These are phyloP conservation scores for Triticum dicoccoides DNA, from an alignment of 176 grass and related monocot species.

Conservation along the genomic window DNA sequence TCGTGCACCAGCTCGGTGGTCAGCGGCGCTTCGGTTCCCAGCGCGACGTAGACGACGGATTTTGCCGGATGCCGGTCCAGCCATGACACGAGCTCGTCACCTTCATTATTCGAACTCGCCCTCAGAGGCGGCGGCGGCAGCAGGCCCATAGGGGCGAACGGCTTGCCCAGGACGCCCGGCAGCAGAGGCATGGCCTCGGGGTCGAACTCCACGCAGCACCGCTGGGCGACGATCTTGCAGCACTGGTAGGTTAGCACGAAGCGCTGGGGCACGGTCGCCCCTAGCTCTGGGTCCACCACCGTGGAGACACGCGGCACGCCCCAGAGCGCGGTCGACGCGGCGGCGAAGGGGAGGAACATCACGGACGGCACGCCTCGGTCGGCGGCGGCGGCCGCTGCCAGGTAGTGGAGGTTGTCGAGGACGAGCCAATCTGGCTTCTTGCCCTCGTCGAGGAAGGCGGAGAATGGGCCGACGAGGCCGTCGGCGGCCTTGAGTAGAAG, in stretches of 20 bases:
- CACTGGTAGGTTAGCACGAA: neutral
- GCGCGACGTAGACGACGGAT: neutral
- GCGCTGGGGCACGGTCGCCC: neutral
- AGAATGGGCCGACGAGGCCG: neutral
- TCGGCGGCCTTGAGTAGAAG: neutral
- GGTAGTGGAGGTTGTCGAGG: neutral
- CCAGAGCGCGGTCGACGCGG: neutral
- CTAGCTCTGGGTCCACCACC: neutral
- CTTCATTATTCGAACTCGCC: neutral
- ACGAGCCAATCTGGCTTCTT: neutral
- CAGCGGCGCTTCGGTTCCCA: neutral
- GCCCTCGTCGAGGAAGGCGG: neutral
- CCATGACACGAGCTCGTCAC: neutral
- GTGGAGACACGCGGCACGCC: neutral
- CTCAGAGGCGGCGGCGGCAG: neutral
- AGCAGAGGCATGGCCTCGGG: neutral
- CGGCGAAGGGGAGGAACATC: neutral
- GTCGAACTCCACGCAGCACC: neutral
- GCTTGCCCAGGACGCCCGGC: neutral
- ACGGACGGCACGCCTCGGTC: neutral
- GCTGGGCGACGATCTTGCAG: neutral
- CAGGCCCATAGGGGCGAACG: neutral
- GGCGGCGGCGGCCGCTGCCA: neutral
- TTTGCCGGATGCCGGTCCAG: neutral
- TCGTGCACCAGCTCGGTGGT: neutral